Evolutionary conservation across 495 filamentous ascomycete species (phyloP), one percentile per base, ranked within the genome.

Genomic region (Aspergillus incahuasiensis): DNA sequence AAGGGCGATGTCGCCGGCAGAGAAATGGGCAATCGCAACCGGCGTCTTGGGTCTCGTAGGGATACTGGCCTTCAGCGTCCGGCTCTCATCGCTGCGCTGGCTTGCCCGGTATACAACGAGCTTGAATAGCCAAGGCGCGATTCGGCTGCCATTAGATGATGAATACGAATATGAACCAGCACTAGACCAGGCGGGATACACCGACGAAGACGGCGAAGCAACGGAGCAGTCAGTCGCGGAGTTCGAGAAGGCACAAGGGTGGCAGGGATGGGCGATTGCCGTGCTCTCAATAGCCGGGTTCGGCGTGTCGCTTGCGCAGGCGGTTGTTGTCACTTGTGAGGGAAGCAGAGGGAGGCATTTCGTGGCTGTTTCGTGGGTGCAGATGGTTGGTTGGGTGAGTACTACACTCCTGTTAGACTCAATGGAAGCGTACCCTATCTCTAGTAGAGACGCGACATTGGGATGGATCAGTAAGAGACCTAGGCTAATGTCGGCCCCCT

Each of bases 351-450:
- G 49, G 19, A 24, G 42, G n/a, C 16, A 56, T 19, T 57, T 57
- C 39, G 38, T 55, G 18, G 52, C 48, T 18, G 20, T 57, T 13
- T 60, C 64, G 16, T 76, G 74, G 74, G 42, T 75, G 1, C 63
- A 68, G 25, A 62, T 69, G 32, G 67, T 57, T 1, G 55, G 63
- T n/a, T 76, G 74, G 73, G 72, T 70, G 63, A 46, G 71, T 42
- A 0, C 5, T 19, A n/a, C n/a, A n/a, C n/a, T n/a, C n/a, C n/a
- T n/a, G n/a, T n/a, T n/a, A n/a, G n/a, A n/a, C n/a, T n/a, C n/a
- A n/a, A n/a, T n/a, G n/a, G n/a, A n/a, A n/a, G n/a, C n/a, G n/a
- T n/a, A n/a, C n/a, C n/a, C n/a, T n/a, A n/a, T n/a, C n/a, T n/a
- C n/a, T n/a, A n/a, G n/a, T n/a, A n/a, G n/a, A n/a, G n/a, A n/a